Evolutionary conservation across 2,329 filamentous ascomycete genomes (phyloP).

Genomic region (Leptographium procerum): DNA sequence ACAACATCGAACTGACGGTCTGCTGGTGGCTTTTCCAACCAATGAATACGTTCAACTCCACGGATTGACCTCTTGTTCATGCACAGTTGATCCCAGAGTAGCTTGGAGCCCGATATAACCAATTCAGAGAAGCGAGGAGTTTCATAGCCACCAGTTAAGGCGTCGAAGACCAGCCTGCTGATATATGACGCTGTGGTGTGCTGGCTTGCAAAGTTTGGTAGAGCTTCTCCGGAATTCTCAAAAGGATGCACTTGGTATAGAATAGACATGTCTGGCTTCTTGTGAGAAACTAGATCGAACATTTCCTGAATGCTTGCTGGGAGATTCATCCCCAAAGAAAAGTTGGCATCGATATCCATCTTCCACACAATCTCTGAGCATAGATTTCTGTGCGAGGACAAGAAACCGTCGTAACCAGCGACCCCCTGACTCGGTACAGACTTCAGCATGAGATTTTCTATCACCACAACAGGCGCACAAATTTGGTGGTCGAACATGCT

Average conservation of each 20-base stretch:
- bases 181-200: background rate
- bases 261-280: slow-evolving; percentile 25
- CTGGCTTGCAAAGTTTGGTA: background rate
- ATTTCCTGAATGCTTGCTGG: slow-evolving; percentile 16
- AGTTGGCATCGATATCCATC: slow-evolving; percentile 21
- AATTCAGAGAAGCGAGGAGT: slow-evolving; percentile 24
- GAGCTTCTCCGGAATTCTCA: background rate
- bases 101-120: slow-evolving; percentile 16
- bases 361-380: slow-evolving; percentile 39
- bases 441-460: slow-evolving; percentile 34
- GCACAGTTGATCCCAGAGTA: slow-evolving; percentile 1
- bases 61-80: background rate
- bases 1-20: background rate
- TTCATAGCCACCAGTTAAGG: slow-evolving; percentile 15
- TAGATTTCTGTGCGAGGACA: slow-evolving; percentile 37
- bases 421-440: slow-evolving; percentile 20
- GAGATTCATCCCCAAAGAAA: background rate
- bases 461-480: slow-evolving; percentile 24
- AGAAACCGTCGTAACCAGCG: slow-evolving; percentile 22
- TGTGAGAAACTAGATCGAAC: slow-evolving; percentile 25
- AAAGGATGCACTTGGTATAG: slow-evolving; percentile 19
- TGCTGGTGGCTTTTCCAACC: background rate
- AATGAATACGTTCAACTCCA: slow-evolving; percentile 4
- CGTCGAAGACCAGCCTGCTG: slow-evolving; percentile 15
- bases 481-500: slow-evolving; percentile 27